Evolutionary conservation across 1,284 basidiomycete species (phyloP).

Genomic region (Earliella scabrosa): DNA sequence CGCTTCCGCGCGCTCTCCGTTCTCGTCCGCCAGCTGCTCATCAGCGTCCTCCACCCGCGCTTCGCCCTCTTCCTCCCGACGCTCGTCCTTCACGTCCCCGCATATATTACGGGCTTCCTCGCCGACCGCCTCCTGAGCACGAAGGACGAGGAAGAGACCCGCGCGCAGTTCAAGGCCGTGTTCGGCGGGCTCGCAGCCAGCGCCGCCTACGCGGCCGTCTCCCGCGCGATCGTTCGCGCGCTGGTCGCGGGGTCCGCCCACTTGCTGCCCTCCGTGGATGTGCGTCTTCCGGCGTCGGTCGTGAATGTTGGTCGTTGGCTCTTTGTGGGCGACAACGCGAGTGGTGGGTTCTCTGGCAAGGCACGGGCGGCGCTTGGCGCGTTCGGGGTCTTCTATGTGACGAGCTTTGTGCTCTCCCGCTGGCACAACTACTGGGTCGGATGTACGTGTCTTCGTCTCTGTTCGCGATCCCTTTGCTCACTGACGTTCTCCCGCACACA

Average conservation of each 20-base stretch:
- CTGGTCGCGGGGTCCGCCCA: not conserved
- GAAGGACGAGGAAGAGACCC: conserved; percentile 76
- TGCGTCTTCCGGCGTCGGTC: conserved; percentile 4
- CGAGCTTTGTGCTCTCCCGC: conserved; percentile 38
- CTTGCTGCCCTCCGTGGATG: not conserved
- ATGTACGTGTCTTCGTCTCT: conserved; percentile 32
- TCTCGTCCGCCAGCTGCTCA: conserved; percentile 75
- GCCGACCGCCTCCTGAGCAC: conserved; percentile 75
- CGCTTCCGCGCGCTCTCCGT: conserved; percentile 71
- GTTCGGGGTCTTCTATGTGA: conserved; percentile 18
- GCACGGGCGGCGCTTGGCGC: conserved; percentile 13
- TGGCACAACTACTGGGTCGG: conserved; percentile 52
- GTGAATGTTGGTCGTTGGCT: conserved; percentile 15
- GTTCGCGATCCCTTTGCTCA: not conserved
- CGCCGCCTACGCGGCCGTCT: conserved; percentile 47
- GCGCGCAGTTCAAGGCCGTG: conserved; percentile 91
- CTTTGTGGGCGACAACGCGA: conserved; percentile 5
- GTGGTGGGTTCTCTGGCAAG: conserved; percentile 7
- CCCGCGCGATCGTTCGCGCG: conserved; percentile 13
- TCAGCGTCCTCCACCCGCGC: conserved; percentile 70
- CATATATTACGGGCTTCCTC: conserved; percentile 76
- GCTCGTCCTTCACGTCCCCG: conserved; percentile 78
- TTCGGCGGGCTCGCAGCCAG: conserved; percentile 72
- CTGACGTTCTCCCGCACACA: conserved; percentile 18
- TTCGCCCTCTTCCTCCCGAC: conserved; percentile 88